Percentiles rank a stretch among this genome's conserved stretches.
phyloP scores from a whole-genome alignment of 805 yeast genomes.

The Lipomyces spencermartinsiae region DNA sequence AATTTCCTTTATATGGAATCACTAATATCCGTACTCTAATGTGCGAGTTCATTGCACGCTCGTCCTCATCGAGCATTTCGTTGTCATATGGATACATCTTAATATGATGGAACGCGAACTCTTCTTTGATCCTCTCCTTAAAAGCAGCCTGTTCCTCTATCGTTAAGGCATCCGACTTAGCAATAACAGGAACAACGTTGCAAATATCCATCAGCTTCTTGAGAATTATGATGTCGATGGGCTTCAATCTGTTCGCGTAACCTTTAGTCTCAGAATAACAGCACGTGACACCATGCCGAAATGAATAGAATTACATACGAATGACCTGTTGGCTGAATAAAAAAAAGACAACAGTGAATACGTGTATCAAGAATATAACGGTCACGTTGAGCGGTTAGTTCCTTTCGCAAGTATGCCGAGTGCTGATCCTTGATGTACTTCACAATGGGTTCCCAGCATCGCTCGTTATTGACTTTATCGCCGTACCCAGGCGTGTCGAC shows the following conservation, averaged over 20 bases:
- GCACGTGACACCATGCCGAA: not conserved
- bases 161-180: constrained; percentile 90
- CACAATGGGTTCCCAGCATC: constrained; percentile 88
- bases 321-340: constrained; percentile 84
- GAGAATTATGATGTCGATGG: constrained; percentile 81
- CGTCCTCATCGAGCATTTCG: constrained; percentile 59
- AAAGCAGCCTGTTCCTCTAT: constrained; percentile 79
- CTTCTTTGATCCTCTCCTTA: constrained; percentile 70
- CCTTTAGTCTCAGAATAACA: not conserved
- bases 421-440: constrained; percentile 87
- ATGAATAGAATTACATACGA: constrained; percentile 25
- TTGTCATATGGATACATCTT: constrained; percentile 74
- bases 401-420: constrained; percentile 87
- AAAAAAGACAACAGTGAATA: constrained; percentile 91
- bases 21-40: constrained; percentile 69
- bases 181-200: constrained; percentile 94
- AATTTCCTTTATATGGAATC: constrained; percentile 44
- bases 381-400: constrained; percentile 81
- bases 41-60: constrained; percentile 56
- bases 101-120: constrained; percentile 73
- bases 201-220: constrained; percentile 86
- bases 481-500: constrained; percentile 99
- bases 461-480: constrained; percentile 79
- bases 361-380: constrained; percentile 80
- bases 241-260: constrained; percentile 64